These are phyloP conservation scores for Salix udensis DNA, from an alignment of 345 rosid species.

Conservation along the genomic window DNA sequence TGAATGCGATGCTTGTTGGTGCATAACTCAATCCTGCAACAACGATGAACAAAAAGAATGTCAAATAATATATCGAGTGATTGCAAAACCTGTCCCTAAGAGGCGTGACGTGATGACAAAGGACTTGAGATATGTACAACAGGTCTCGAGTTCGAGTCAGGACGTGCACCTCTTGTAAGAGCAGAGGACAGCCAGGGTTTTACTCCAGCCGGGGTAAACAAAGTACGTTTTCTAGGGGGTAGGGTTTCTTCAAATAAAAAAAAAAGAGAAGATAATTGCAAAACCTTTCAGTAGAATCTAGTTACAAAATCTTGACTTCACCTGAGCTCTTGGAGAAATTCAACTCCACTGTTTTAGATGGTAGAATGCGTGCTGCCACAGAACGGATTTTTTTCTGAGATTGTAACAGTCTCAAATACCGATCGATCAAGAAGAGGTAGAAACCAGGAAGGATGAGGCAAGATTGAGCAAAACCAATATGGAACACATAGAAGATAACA, in stretches of 20 bases:
- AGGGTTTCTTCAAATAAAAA: too few species aligned
- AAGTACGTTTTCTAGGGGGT: too few species aligned
- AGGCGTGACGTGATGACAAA: too few species aligned
- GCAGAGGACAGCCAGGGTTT: too few species aligned
- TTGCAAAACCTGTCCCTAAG: neutral
- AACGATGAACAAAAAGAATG: neutral
- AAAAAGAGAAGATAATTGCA: too few species aligned
- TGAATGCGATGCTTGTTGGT: constrained; percentile 19
- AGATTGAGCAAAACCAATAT: constrained; percentile 16
- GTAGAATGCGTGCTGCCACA: constrained; percentile 22
- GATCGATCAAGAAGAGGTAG: constrained; percentile 26
- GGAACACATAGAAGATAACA: constrained; percentile 21
- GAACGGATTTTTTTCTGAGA: constrained; percentile 18
- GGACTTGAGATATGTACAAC: too few species aligned
- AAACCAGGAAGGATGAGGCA: constrained; percentile 24
- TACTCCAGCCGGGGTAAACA: too few species aligned
- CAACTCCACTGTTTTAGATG: constrained; percentile 17
- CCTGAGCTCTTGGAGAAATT: constrained; percentile 23
- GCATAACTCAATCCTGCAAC: constrained; percentile 17
- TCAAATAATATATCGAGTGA: neutral
- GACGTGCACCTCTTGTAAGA: too few species aligned
- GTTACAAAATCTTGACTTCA: neutral
- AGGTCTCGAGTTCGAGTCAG: too few species aligned
- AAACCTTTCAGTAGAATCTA: neutral
- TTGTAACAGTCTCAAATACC: constrained; percentile 21